Percentiles rank a stretch among this genome's conserved stretches.
These are phyloP conservation scores for Leccinellum rugosiceps DNA, from an alignment of 768 basidiomycete genomes.

Conservation along the genomic window DNA sequence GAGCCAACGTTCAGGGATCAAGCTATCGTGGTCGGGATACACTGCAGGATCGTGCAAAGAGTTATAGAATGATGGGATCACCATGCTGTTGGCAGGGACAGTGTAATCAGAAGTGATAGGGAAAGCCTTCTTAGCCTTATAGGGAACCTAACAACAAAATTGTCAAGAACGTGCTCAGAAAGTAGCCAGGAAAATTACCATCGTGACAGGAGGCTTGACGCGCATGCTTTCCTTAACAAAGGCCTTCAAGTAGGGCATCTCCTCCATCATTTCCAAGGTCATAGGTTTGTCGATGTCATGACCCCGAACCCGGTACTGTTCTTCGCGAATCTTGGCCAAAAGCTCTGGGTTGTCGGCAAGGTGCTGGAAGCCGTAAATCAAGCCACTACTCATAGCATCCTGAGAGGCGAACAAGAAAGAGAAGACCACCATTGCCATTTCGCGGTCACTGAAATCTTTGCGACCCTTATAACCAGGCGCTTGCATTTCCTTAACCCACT, in stretches of 20 bases:
- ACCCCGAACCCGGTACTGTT: constrained; percentile 81
- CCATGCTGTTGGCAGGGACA: constrained; percentile 87
- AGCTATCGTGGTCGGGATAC: constrained; percentile 81
- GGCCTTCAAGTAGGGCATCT: constrained; percentile 91
- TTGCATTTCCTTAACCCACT: constrained; percentile 78
- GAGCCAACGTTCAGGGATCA: constrained; percentile 91
- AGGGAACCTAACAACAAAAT: constrained; percentile 70
- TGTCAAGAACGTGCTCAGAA: constrained; percentile 5
- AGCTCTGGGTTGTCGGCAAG: constrained; percentile 90
- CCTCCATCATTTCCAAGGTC: constrained; percentile 84
- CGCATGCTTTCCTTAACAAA: constrained; percentile 93
- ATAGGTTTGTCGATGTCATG: constrained; percentile 74
- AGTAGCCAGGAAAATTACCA: constrained; percentile 50
- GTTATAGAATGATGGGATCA: constrained; percentile 92
- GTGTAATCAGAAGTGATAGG: constrained; percentile 91
- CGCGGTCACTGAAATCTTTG: constrained; percentile 84
- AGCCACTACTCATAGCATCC: constrained; percentile 97
- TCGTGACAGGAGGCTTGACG: constrained; percentile 90
- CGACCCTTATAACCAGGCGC: constrained; percentile 69
- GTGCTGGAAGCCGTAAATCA: constrained; percentile 96
- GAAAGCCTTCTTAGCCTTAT: constrained; percentile 84
- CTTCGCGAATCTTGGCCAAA: constrained; percentile 83
- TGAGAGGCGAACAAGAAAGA: constrained; percentile 96
- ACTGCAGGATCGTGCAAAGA: constrained; percentile 87
- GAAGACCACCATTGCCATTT: constrained; percentile 97